Percentiles rank a stretch among this genome's conserved stretches.
Evolutionary conservation across 768 basidiomycete species (phyloP).

Genomic region (Leccinum incarnatum): DNA sequence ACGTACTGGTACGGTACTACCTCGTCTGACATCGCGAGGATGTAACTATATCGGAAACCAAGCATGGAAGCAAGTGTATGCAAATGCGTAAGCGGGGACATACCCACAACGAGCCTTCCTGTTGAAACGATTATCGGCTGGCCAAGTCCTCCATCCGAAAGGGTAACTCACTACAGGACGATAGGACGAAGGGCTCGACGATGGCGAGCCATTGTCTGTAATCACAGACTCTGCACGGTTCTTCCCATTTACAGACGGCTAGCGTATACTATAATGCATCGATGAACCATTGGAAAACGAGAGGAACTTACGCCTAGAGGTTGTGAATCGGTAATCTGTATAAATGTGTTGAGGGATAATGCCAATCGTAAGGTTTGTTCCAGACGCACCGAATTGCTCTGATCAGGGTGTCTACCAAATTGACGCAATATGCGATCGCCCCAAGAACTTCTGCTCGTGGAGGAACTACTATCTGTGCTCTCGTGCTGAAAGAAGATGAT

Average conservation of each 20-base stretch:
- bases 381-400: not conserved
- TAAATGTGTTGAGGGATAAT: not conserved
- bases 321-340: conserved; percentile 1
- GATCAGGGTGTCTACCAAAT: not conserved
- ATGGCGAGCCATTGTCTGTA: not conserved
- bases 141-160: not conserved
- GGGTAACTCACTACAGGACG: not conserved
- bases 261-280: not conserved
- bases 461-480: not conserved
- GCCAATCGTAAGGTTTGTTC: not conserved
- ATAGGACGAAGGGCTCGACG: not conserved
- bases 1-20: not conserved
- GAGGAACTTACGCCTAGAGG: conserved; percentile 5
- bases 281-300: not conserved
- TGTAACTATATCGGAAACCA: not conserved
- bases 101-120: conserved; percentile 2
- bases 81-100: not conserved
- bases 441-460: not conserved
- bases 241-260: conserved; percentile 7
- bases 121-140: not conserved
- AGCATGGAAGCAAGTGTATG: not conserved
- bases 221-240: not conserved
- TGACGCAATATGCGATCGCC: not conserved
- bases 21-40: not conserved
- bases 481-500: not conserved